Base-by-base conservation (phyloP, 164 flowering plant species). In the Magnolia changhungtana region DNA sequence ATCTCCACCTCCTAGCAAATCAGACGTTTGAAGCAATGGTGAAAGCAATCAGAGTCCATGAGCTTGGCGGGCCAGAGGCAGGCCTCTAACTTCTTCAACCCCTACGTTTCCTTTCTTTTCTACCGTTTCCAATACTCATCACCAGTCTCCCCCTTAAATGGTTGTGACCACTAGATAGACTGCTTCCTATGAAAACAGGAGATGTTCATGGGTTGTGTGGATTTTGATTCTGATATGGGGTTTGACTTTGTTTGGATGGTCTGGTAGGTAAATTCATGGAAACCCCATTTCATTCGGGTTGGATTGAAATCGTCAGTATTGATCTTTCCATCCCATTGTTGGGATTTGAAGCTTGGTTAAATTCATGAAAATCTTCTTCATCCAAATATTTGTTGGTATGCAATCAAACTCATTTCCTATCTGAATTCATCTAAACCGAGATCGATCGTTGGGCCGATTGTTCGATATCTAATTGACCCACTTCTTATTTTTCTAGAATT, bases 61-160 rank as follows among this genome's bases (percentile, higher is more conserved):
- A 94, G 74, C 81, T 69, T 74, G 98, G 98, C 1, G 97, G 93
- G 21, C 97, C 50, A 21, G 96, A 91, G 97, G 98, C 87, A 55
- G 55, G 61, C 8, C 14, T 27, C 8, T 63, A 24, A 50, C 10
- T 20, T 21, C 16, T 23, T 65, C 68, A 13, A 11, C 45, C 45
- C 49, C 21, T 63, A 63, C 27, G 1, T 19, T 59, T 29, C 21
- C 31, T 65, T 27, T 11, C 27, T 65, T 14, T 65, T 24, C 29
- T 20, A 21, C 16, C 13, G 13, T 8, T 14, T 65, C 68, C 29
- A 10, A 16, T 21, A 63, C n/a, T 63, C 2, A 6, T 9, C 9
- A 18, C 8, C 21, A 63, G 8, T 63, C 21, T 63, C 9, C 3
- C 21, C 8, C 65, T 18, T 63, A 37, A 7, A 63, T 63, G 18